A percentile compares a stretch with the other conserved stretches of the same genome.
These are phyloP conservation scores for Cyberlindnera nakhonratchasimensis DNA, from an alignment of 805 yeast species.

Conservation along the genomic window DNA sequence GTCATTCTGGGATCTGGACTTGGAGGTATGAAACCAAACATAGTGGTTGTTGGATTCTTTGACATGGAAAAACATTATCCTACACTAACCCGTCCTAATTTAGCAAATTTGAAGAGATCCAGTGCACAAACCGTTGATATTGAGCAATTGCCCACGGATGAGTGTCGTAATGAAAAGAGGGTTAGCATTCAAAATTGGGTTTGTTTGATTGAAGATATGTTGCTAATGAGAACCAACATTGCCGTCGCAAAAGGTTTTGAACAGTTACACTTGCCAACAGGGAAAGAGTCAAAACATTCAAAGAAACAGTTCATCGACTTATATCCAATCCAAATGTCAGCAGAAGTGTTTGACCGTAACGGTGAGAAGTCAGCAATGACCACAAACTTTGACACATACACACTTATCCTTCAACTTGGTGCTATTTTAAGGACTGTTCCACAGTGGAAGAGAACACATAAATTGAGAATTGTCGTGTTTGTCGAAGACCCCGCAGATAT, in stretches of 20 bases:
- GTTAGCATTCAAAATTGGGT: constrained; percentile 84
- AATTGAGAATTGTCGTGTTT: constrained; percentile 79
- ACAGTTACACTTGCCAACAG: constrained; percentile 58
- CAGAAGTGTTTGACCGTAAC: constrained; percentile 61
- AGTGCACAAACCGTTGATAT: constrained; percentile 30
- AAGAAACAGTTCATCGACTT: constrained; percentile 68
- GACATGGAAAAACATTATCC: constrained; percentile 47
- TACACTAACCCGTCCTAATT: constrained; percentile 1
- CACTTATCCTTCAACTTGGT: constrained; percentile 88
- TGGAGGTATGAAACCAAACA: constrained; percentile 98
- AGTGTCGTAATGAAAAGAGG: constrained; percentile 64
- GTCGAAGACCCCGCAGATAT: constrained; percentile 76
- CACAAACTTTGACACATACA: constrained; percentile 93
- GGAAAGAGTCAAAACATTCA: constrained; percentile 30
- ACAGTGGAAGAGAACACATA: constrained; percentile 79
- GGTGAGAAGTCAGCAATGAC: constrained; percentile 68
- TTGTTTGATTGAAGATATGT: constrained; percentile 82
- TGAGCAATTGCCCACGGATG: constrained; percentile 72
- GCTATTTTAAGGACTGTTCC: constrained; percentile 92
- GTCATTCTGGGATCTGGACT: constrained; percentile 89
- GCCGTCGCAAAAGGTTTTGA: constrained; percentile 92
- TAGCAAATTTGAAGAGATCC: constrained; percentile 1
- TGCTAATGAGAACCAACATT: constrained; percentile 84
- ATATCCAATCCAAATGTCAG: constrained; percentile 97
- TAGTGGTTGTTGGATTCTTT: constrained; percentile 86